Evolutionary conservation across 2,329 filamentous ascomycete genomes (phyloP).

Genomic region (Zymoseptoria ardabiliae): DNA sequence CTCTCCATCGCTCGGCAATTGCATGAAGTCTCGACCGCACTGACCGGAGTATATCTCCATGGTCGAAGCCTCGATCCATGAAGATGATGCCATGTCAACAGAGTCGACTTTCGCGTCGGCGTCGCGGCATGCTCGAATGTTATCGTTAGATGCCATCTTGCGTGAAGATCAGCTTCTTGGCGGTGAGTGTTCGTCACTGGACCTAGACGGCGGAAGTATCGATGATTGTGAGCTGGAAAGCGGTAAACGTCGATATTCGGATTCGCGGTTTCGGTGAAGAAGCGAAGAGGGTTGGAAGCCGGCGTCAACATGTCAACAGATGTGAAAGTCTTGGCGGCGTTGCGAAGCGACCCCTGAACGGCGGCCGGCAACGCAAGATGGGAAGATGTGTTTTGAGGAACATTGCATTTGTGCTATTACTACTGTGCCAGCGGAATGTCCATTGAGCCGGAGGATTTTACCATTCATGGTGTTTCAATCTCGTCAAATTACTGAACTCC

Average conservation of each 20-base stretch:
- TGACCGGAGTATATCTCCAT: not conserved
- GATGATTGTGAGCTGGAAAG: not conserved
- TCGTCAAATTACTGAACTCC: too few species aligned
- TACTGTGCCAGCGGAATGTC: too few species aligned
- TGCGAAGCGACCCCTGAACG: too few species aligned
- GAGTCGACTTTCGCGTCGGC: not conserved
- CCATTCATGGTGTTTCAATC: too few species aligned
- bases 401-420: too few species aligned
- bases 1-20: too few species aligned
- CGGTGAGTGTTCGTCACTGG: not conserved
- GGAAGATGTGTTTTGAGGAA: too few species aligned
- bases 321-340: too few species aligned
- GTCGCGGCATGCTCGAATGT: not conserved
- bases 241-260: constrained; percentile 66
- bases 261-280: constrained; percentile 87
- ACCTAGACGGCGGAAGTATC: not conserved
- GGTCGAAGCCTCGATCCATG: not conserved
- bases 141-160: not conserved
- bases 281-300: constrained; percentile 32
- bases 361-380: too few species aligned
- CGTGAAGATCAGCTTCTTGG: not conserved
- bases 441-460: too few species aligned
- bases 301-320: too few species aligned
- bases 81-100: not conserved
- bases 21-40: not conserved